Evolutionary conservation across 345 rosid genomes (phyloP), one percentile per base, ranked within the genome.

Genomic region (Gossypioides kirkii): DNA sequence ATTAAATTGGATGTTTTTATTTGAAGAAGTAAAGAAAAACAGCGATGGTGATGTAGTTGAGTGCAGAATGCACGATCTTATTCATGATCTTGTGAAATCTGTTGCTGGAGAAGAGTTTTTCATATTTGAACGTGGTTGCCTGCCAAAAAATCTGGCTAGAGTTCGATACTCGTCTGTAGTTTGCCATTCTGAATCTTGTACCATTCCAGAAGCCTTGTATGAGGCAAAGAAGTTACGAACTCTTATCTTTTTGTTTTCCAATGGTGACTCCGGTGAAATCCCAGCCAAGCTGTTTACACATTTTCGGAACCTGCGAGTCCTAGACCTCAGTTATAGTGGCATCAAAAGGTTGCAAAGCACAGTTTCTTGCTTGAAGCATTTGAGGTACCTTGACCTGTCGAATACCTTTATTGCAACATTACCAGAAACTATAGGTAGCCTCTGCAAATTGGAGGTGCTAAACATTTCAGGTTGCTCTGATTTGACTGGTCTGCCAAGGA

Each of bases 21-120:
- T 75, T 32, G 79, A 75, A 78, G 80, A 69, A 26, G 70, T 10
- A n/a, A 11, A 43, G n/a, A 16, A 18, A 4, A 9, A 49, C 7
- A 25, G 28, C 13, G 63, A 22, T 26, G 73, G 20, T 1, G 53
- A 36, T 36, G 32, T 12, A 4, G 8, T 0, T 28, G 52, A 32
- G 2, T 79, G 74, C 63, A 77, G 61, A 28, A 70, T 83, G 80
- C 81, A 84, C 70, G 77, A 71, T 74, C 74, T 80, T 8, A 77
- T 80, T 32, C 80, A 78, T 20, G 81, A 83, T 74, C 82, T 83
- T 26, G 83, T 73, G 1, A 60, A 41, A 54, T 71, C 63, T 56
- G 46, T 80, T 55, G 69, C 32, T 23, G 71, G 75, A 46, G 63
- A 36, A 5, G 77, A 79, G 62, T 77, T 2, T 52, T 26, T 69